Evolutionary conservation across 1,284 basidiomycete species (phyloP).

Genomic region (Xerocomus minutiporus): DNA sequence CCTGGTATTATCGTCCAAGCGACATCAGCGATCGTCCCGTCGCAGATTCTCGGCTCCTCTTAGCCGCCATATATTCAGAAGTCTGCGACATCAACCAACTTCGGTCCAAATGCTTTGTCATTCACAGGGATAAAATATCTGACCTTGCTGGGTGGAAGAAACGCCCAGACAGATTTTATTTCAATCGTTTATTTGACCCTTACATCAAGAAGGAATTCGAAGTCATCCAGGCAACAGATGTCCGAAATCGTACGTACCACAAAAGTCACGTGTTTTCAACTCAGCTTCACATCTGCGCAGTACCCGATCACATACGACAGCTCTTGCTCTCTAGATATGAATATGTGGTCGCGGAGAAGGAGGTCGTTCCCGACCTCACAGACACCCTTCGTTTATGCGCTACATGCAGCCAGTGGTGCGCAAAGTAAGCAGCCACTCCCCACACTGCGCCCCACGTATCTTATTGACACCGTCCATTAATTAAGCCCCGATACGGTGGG

Average conservation of each 20-base stretch:
- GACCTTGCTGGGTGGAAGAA: conserved; percentile 95
- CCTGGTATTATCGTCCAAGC: conserved; percentile 90
- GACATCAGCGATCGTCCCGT: conserved; percentile 83
- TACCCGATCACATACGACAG: conserved; percentile 75
- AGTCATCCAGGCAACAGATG: conserved; percentile 81
- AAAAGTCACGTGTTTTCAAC: conserved; percentile 22
- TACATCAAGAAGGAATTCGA: conserved; percentile 99
- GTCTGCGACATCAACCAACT: conserved; percentile 90
- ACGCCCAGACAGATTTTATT: conserved; percentile 92
- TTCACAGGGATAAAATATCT: conserved; percentile 91
- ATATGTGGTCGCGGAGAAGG: conserved; percentile 91
- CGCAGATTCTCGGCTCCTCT: conserved; percentile 83
- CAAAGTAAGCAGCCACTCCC: conserved; percentile 54
- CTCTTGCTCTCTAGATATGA: conserved; percentile 82
- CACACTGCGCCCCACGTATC: conserved; percentile 12
- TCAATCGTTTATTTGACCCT: conserved; percentile 89
- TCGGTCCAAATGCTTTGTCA: conserved; percentile 87
- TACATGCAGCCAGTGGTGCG: conserved; percentile 84
- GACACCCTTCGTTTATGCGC: conserved; percentile 83
- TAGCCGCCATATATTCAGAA: conserved; percentile 94
- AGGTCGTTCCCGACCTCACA: conserved; percentile 86
- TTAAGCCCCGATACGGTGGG: conserved; percentile 82
- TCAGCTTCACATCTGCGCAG: conserved; percentile 39
- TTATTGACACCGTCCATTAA: conserved; percentile 29
- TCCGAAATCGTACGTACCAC: conserved; percentile 75